Percentiles rank a stretch among this genome's conserved stretches.
phyloP scores from a whole-genome alignment of 495 filamentous ascomycete species.

The Penicillium dipodomyicola region DNA sequence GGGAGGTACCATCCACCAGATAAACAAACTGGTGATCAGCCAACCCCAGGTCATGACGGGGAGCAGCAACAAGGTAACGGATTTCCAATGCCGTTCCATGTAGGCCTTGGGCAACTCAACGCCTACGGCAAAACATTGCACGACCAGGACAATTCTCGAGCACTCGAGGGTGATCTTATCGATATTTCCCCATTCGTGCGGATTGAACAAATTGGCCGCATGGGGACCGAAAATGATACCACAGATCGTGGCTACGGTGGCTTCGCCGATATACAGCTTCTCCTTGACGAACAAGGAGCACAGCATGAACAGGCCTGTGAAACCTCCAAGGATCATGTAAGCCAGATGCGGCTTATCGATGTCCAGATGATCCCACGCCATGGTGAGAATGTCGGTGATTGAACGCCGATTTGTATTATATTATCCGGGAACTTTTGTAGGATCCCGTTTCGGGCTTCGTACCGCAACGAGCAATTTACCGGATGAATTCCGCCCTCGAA shows the following conservation, averaged over 20 bases:
- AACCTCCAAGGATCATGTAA: slow-evolving; percentile 97
- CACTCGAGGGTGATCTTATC: slow-evolving; percentile 97
- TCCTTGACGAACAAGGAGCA: slow-evolving; percentile 98
- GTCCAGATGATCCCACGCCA: slow-evolving; percentile 91
- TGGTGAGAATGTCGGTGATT: slow-evolving; percentile 37
- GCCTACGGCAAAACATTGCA: slow-evolving; percentile 98
- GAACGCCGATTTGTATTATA: slow-evolving; percentile 5
- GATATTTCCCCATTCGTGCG: slow-evolving; percentile 80
- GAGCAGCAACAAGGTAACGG: slow-evolving; percentile 80
- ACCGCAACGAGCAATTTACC: slow-evolving; percentile 23
- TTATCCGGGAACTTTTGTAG: slow-evolving; percentile 5
- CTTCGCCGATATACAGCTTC: slow-evolving; percentile 97
- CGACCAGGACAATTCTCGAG: slow-evolving; percentile 94
- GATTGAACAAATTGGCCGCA: slow-evolving; percentile 88
- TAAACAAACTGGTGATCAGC: slow-evolving; percentile 90
- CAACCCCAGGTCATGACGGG: slow-evolving; percentile 98
- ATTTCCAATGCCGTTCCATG: slow-evolving; percentile 98
- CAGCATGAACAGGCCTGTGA: slow-evolving; percentile 97
- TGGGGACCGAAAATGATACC: slow-evolving; percentile 97
- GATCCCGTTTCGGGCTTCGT: slow-evolving; percentile 3
- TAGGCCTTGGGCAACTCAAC: slow-evolving; percentile 97
- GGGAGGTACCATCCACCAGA: slow-evolving; percentile 88
- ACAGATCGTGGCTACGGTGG: slow-evolving; percentile 92
- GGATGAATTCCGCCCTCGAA: slow-evolving; percentile 27
- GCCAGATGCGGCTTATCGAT: slow-evolving; percentile 96